Conservation (phyloP, 331 rosid species). For the Acacia concinna region DNA sequence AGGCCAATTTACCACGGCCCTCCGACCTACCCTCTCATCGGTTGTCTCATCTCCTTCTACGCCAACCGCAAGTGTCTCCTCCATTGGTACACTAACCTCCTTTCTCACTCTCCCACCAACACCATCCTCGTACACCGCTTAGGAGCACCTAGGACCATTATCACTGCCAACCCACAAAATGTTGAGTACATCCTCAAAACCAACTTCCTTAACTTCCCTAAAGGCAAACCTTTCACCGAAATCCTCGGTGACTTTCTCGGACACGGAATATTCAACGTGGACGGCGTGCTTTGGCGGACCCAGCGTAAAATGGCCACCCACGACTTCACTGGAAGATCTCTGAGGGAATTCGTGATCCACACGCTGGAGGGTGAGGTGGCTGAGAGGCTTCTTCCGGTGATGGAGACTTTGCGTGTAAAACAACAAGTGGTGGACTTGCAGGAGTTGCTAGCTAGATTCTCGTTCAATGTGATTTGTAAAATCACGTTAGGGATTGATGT, state of each 20-base stretch:
- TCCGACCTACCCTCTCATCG: slow-evolving; percentile 61
- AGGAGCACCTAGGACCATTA: slow-evolving; percentile 59
- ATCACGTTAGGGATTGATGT: slow-evolving; percentile 49
- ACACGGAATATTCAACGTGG: slow-evolving; percentile 75
- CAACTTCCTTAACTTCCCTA: slow-evolving; percentile 78
- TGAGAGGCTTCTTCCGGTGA: slow-evolving; percentile 44
- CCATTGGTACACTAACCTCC: slow-evolving; percentile 74
- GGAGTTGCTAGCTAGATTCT: slow-evolving; percentile 61
- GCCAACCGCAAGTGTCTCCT: slow-evolving; percentile 52
- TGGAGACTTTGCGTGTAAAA: slow-evolving; percentile 38
- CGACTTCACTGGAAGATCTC: slow-evolving; percentile 59
- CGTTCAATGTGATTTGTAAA: slow-evolving; percentile 64
- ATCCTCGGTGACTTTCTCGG: slow-evolving; percentile 81
- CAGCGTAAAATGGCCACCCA: slow-evolving; percentile 73
- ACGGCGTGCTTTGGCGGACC: slow-evolving; percentile 62
- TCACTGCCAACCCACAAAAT: slow-evolving; percentile 67
- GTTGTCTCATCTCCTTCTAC: slow-evolving; percentile 74
- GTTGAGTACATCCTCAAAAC: slow-evolving; percentile 78
- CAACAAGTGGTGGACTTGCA: slow-evolving; percentile 56
- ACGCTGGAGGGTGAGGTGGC: slow-evolving; percentile 53
- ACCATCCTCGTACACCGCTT: slow-evolving; percentile 62
- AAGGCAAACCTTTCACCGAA: slow-evolving; percentile 78
- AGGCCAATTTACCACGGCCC: slow-evolving; percentile 38
- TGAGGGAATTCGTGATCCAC: slow-evolving; percentile 41
- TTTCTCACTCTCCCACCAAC: slow-evolving; percentile 52